Conservation (phyloP, 2,329 filamentous ascomycete species). For the Aspergillus sp. region DNA sequence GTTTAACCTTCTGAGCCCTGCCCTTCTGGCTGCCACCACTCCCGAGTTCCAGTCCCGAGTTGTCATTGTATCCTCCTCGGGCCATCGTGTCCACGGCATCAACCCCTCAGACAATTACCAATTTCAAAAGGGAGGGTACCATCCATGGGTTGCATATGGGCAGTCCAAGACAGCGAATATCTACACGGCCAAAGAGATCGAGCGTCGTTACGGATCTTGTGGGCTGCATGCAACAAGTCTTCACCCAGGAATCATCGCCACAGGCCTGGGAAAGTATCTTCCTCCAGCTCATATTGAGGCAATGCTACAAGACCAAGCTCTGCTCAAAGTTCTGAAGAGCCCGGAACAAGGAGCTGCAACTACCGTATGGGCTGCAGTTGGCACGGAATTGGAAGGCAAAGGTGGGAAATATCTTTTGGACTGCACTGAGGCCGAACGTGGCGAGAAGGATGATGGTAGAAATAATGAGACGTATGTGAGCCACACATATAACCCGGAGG, state of each 20-base stretch:
- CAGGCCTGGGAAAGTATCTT: slow-evolving; percentile 4
- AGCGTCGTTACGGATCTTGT: slow-evolving; percentile 42
- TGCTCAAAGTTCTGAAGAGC: slow-evolving; percentile 5
- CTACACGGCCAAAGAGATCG: slow-evolving; percentile 48
- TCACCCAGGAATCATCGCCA: slow-evolving; percentile 39
- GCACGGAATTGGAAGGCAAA: slow-evolving; percentile 17
- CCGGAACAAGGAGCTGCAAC: slow-evolving; percentile 22
- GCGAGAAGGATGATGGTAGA: too few species aligned
- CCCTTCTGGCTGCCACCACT: slow-evolving; percentile 17
- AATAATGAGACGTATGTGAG: too few species aligned
- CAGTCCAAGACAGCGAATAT: slow-evolving; percentile 51
- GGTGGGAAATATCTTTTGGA: slow-evolving; percentile 20
- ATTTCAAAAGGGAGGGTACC: slow-evolving; percentile 29
- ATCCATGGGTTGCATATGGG: slow-evolving; percentile 39
- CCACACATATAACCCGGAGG: too few species aligned
- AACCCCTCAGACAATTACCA: slow-evolving; percentile 35
- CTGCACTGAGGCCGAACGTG: too few species aligned
- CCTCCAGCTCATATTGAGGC: not conserved
- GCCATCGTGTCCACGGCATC: slow-evolving; percentile 33
- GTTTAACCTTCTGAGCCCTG: slow-evolving; percentile 43
- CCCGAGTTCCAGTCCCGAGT: slow-evolving; percentile 43
- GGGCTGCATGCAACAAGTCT: slow-evolving; percentile 43
- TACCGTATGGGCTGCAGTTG: slow-evolving; percentile 22
- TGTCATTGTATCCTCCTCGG: slow-evolving; percentile 42
- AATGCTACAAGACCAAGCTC: not conserved